Evolutionary conservation across 2,329 filamentous ascomycete genomes (phyloP), one percentile per base, ranked within the genome.

Genomic region (Alternaria longipes): DNA sequence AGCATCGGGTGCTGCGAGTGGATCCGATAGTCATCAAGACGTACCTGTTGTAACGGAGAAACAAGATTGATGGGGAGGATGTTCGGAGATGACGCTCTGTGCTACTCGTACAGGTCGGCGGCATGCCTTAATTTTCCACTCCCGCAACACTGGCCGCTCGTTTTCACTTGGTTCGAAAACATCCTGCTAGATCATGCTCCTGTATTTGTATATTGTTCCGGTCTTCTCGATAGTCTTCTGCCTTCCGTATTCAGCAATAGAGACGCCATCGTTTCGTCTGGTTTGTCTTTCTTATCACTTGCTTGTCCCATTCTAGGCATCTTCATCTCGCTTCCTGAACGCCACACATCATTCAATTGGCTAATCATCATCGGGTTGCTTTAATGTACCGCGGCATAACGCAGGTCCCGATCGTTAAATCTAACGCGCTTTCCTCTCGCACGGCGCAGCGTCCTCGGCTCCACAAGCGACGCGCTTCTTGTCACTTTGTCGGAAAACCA

Each of bases 1-100:
- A 41, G 28, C 52, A 20, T 59, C 60, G 50, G 44, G 56, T 40
- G 26, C 47, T 22, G 60, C 53, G 14, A 71, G 67, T 44, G 63
- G 64, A 8, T 52, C 62, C 20, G 61, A 62, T 4, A 70, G 69
- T 49, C 67, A 72, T 38, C 67, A 71, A 41, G 63, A 67, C n/a
- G 64, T 72, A 38, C 60, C 63, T 40, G 60, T 67, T 30, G 54
- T 51, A 18, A 24, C 63, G 14, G 66, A 63, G 52, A 74, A 73
- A 55, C 49, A 56, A 56, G 70, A 72, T 53, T 74, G 47, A 67
- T 41, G 20, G 18, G 20, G 5, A n/a, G 28, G 5, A 22, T 58
- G 26, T 57, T 63, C 36, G 68, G 65, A 46, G 62, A 55, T 63
- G 18, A 14, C 9, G 30, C 16, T 11, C 46, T 24, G 30, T 12